Evolutionary conservation across 1,284 basidiomycete genomes (phyloP).

Genomic region (Blastosporella zonata): DNA sequence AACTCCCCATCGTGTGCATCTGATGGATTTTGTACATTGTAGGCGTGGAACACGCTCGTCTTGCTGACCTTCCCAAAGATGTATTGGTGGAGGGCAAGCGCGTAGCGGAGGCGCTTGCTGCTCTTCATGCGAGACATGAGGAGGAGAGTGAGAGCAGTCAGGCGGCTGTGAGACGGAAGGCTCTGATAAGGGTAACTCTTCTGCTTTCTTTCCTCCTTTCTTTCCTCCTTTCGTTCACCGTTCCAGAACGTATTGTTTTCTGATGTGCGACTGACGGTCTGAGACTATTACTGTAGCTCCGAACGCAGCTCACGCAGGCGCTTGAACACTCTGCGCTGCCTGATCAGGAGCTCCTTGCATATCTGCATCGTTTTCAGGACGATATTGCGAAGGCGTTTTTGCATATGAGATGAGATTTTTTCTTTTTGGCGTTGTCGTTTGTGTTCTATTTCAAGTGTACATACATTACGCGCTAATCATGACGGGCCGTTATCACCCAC

Average conservation of each 20-base stretch:
- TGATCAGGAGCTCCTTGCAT: constrained; percentile 59
- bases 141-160: constrained; percentile 59
- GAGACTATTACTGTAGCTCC: constrained; percentile 43
- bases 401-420: constrained; percentile 7
- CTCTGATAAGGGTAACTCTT: constrained; percentile 58
- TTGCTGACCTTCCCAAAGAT: constrained; percentile 76
- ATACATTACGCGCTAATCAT: too few species aligned
- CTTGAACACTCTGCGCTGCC: constrained; percentile 67
- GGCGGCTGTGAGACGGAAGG: constrained; percentile 60
- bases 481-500: too few species aligned
- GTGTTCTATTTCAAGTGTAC: too few species aligned
- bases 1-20: not conserved
- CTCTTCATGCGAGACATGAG: constrained; percentile 56
- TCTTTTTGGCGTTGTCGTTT: not conserved
- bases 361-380: constrained; percentile 64
- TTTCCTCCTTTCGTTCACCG: too few species aligned
- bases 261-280: not conserved
- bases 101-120: constrained; percentile 59
- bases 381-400: constrained; percentile 60
- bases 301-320: constrained; percentile 66
- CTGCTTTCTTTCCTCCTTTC: constrained; percentile 1
- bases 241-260: too few species aligned
- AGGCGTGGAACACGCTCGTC: constrained; percentile 81
- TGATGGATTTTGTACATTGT: constrained; percentile 2
- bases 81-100: constrained; percentile 61